These are phyloP conservation scores for Phialemoniopsis sp. DNA, from an alignment of 2,329 filamentous ascomycete genomes.

Conservation along the genomic window DNA sequence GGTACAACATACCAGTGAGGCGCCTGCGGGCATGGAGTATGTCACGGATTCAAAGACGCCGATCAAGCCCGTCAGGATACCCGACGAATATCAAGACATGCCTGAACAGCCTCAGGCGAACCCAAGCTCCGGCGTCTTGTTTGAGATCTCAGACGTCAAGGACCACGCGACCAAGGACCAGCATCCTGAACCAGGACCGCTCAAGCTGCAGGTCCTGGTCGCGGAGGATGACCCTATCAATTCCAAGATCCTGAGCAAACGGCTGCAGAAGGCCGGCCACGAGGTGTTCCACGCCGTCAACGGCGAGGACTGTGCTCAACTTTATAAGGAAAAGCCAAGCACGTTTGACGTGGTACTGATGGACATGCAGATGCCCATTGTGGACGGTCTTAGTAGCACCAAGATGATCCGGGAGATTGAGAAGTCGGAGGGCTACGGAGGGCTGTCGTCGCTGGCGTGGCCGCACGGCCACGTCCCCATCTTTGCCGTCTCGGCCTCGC, in stretches of 20 bases:
- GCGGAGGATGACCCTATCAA: slow-evolving; percentile 90
- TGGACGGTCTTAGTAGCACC: slow-evolving; percentile 76
- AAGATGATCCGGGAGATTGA: slow-evolving; percentile 65
- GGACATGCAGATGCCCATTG: slow-evolving; percentile 97
- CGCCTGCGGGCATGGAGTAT: slow-evolving; percentile 26
- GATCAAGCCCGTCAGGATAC: slow-evolving; percentile 41
- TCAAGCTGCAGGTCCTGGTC: slow-evolving; percentile 62
- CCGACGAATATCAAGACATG: slow-evolving; percentile 38
- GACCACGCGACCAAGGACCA: slow-evolving; percentile 4
- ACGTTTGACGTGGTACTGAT: slow-evolving; percentile 79
- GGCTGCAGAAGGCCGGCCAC: slow-evolving; percentile 74
- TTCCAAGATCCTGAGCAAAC: slow-evolving; percentile 74
- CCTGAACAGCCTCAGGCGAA: slow-evolving; percentile 21
- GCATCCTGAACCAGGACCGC: slow-evolving; percentile 4
- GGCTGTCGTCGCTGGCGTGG: slow-evolving; percentile 55
- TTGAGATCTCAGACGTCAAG: slow-evolving; percentile 26
- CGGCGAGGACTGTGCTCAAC: slow-evolving; percentile 75
- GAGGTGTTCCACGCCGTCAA: slow-evolving; percentile 70
- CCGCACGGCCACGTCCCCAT: slow-evolving; percentile 69
- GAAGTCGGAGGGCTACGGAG: slow-evolving; percentile 53
- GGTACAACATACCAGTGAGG: slow-evolving; percentile 7
- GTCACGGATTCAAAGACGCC: slow-evolving; percentile 40
- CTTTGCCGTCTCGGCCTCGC: slow-evolving; percentile 81
- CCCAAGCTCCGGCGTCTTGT: slow-evolving; percentile 28
- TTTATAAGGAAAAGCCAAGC: slow-evolving; percentile 59